Evolutionary conservation across 257 asterid genomes (phyloP).

Genomic region (Plantago ovata): DNA sequence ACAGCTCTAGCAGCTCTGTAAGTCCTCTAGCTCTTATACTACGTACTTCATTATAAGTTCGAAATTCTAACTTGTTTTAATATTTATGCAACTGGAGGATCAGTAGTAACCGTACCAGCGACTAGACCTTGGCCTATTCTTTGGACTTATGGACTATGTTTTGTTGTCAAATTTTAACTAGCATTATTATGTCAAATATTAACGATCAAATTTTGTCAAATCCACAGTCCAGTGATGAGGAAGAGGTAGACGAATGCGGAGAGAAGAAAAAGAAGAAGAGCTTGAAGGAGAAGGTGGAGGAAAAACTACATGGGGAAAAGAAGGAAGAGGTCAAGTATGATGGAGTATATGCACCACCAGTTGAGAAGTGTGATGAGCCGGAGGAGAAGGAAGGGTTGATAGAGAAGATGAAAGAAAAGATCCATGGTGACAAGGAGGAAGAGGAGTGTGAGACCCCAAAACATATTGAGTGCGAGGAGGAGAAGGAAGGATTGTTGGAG

Average conservation of each 20-base stretch:
- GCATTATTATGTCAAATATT: too few relatives aligned
- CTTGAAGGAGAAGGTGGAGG: constrained; percentile 42
- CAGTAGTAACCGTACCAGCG: too few relatives aligned
- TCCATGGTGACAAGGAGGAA: constrained; percentile 39
- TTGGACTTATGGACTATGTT: too few relatives aligned
- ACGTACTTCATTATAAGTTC: neutral
- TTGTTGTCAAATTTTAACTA: too few relatives aligned
- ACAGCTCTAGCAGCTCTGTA: constrained; percentile 80
- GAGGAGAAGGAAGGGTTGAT: constrained; percentile 66
- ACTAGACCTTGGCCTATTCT: too few relatives aligned
- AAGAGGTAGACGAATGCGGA: constrained; percentile 51
- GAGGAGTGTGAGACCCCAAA: constrained; percentile 22
- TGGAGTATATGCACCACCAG: constrained; percentile 18
- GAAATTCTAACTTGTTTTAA: neutral
- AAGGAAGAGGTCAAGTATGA: constrained; percentile 36
- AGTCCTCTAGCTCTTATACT: constrained; percentile 26
- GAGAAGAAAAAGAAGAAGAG: constrained; percentile 77
- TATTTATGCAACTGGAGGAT: too few relatives aligned
- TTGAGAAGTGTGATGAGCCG: constrained; percentile 25
- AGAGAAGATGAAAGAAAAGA: constrained; percentile 42
- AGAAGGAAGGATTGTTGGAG: too few relatives aligned
- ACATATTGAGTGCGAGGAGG: too few relatives aligned
- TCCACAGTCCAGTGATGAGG: constrained; percentile 78
- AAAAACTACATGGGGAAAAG: constrained; percentile 43
- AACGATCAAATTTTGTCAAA: too few relatives aligned